phyloP scores from a whole-genome alignment of 257 asterid species.

The Craterostigma plantagineum region DNA sequence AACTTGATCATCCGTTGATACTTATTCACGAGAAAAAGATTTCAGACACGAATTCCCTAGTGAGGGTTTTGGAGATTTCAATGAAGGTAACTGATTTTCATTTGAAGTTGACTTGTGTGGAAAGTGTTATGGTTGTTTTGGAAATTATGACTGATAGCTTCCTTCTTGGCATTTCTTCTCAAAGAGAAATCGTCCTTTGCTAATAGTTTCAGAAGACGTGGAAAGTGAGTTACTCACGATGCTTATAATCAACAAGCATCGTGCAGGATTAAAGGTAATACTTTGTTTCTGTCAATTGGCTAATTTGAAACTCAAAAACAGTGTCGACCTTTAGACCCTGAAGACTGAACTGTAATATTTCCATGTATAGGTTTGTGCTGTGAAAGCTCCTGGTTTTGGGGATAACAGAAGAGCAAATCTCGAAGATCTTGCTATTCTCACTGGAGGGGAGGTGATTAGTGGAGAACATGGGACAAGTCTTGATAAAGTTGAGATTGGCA shows the following conservation, averaged over 20 bases:
- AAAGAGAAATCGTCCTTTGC: conserved; percentile 68
- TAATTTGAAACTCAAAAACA: too few species aligned
- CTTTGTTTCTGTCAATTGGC: too few species aligned
- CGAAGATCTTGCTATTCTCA: conserved; percentile 77
- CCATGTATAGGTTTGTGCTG: conserved; percentile 60
- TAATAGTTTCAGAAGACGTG: conserved; percentile 81
- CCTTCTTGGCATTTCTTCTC: neutral
- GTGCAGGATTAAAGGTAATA: conserved; percentile 78
- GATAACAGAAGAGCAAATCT: conserved; percentile 68
- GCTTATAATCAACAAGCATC: conserved; percentile 79
- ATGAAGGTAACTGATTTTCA: conserved; percentile 32
- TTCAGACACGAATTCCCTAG: conserved; percentile 47
- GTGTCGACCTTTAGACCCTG: too few species aligned
- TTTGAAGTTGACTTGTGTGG: too few species aligned
- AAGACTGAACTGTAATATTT: too few species aligned
- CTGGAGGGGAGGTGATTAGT: conserved; percentile 74
- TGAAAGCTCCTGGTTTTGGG: conserved; percentile 95
- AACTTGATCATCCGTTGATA: conserved; percentile 75
- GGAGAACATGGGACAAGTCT: conserved; percentile 89
- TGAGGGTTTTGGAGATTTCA: conserved; percentile 71
- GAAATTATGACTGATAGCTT: too few species aligned
- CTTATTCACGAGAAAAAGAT: conserved; percentile 87
- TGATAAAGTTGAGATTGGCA: conserved; percentile 65
- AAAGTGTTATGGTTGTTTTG: too few species aligned
- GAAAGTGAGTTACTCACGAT: conserved; percentile 94